These are phyloP conservation scores for Themeda triandra DNA, from an alignment of 176 grass and related monocot genomes.

Conservation along the genomic window DNA sequence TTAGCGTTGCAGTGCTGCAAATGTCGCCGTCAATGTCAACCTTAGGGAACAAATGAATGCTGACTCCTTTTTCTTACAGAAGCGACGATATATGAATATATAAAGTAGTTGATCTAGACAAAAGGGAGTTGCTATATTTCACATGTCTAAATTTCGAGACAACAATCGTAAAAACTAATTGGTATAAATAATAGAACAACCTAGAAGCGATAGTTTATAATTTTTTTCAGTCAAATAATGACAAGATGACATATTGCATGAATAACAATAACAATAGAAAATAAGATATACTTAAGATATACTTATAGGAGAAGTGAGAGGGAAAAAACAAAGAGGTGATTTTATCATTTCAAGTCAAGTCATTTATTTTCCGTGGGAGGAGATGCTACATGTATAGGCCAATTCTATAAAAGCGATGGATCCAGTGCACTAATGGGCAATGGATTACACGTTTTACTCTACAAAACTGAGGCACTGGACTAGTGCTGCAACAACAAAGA, in stretches of 20 bases:
- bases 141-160: too few species aligned
- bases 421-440: neutral
- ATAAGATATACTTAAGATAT: too few species aligned
- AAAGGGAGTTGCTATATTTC: too few species aligned
- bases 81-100: too few species aligned
- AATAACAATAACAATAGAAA: too few species aligned
- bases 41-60: neutral
- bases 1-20: too few species aligned
- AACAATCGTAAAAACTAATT: neutral
- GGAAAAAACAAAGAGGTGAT: too few species aligned
- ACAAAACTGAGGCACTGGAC: neutral
- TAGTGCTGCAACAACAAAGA: too few species aligned
- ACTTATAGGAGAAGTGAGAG: too few species aligned
- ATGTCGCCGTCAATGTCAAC: too few species aligned
- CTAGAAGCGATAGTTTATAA: neutral
- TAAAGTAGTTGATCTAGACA: too few species aligned
- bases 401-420: neutral
- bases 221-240: neutral
- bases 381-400: neutral
- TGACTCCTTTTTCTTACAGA: neutral
- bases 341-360: neutral
- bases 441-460: neutral
- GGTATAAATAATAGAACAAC: neutral
- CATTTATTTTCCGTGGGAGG: neutral
- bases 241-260: too few species aligned